phyloP scores from a whole-genome alignment of 139 green algal species.

The Tetraselmis chui region DNA sequence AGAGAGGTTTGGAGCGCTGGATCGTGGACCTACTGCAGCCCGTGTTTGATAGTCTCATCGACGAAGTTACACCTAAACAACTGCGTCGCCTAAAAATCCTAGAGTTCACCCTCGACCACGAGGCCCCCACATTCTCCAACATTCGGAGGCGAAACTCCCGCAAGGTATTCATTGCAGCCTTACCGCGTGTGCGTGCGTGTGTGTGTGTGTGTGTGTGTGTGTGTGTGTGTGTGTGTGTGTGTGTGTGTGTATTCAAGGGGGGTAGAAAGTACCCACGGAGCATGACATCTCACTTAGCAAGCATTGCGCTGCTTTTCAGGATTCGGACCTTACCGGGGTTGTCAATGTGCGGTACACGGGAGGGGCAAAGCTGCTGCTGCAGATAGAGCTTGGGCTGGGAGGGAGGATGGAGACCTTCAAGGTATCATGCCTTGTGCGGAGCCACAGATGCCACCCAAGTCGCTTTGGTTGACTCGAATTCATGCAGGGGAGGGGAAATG shows the following conservation, averaged over 20 bases:
- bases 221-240: not conserved
- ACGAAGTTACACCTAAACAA: constrained; percentile 24
- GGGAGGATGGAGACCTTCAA: not conserved
- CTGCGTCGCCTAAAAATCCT: constrained; percentile 75
- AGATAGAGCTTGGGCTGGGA: constrained; percentile 71
- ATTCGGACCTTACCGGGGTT: constrained; percentile 79
- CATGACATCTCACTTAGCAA: no score
- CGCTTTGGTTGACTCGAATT: no score
- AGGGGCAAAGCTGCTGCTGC: constrained; percentile 83
- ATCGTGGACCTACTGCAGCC: constrained; percentile 88
- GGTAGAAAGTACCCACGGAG: no score
- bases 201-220: not conserved
- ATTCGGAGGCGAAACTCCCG: constrained; percentile 77
- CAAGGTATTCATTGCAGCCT: no score
- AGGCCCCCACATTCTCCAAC: constrained; percentile 84
- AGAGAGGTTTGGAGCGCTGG: constrained; percentile 86
- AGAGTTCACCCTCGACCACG: constrained; percentile 91
- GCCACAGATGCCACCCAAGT: no score
- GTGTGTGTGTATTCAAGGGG: not conserved
- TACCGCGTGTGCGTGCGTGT: no score
- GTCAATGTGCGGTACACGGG: constrained; percentile 87
- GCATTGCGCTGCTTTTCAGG: constrained; percentile 24
- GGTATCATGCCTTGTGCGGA: not conserved
- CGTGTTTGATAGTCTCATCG: constrained; percentile 79
- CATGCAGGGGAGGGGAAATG: no score